Evolutionary conservation across 2,329 filamentous ascomycete genomes (phyloP), one percentile per base, ranked within the genome.

Genomic region (Dactylellina leptospora): DNA sequence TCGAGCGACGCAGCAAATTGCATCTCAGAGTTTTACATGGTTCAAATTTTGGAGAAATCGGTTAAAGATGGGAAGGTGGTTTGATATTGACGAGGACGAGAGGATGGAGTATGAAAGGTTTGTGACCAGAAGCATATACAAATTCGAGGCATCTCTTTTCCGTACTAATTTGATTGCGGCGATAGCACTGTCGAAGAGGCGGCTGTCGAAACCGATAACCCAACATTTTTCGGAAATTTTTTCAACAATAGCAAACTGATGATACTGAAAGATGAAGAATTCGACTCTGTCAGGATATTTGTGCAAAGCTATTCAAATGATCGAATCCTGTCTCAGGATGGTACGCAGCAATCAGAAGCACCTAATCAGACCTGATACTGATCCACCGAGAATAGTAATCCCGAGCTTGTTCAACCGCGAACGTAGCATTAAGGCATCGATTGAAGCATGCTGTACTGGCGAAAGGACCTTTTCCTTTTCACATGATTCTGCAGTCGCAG

Each of bases 31-130:
- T n/a, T 72, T 64, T 33, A 59, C 59, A 10, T 72, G 68, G 68
- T 64, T 72, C 33, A 64, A 53, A 22, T 72, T 72, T 22, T 72
- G 68, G 68, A 44, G 68, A 3, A 72, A 72, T 22, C 59, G 68
- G 10, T 22, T 72, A 38, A 64, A 59, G 36, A 64, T 64, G 68
- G 58, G 36, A 20, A 54, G 68, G 18, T 72, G 68, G 68, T 72
- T 72, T 44, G 54, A 72, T 25, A 55, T 55, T 18, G 68, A 64
- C 11, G 68, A 72, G n/a, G 68, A 72, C 23, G 68, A 72, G 23
- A 55, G 45, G 20, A 60, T 59, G 18, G 68, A 72, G 50, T 72
- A 54, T 30, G 59, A 63, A 36, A 50, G 30, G 68, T 72, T 20
- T 4, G 20, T 20, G n/a, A n/a, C n/a, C n/a, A n/a, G n/a, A n/a